A percentile compares a stretch with the other conserved stretches of the same genome.
Conservation (phyloP, 768 basidiomycete genomes). For the Suillus variegatus region DNA sequence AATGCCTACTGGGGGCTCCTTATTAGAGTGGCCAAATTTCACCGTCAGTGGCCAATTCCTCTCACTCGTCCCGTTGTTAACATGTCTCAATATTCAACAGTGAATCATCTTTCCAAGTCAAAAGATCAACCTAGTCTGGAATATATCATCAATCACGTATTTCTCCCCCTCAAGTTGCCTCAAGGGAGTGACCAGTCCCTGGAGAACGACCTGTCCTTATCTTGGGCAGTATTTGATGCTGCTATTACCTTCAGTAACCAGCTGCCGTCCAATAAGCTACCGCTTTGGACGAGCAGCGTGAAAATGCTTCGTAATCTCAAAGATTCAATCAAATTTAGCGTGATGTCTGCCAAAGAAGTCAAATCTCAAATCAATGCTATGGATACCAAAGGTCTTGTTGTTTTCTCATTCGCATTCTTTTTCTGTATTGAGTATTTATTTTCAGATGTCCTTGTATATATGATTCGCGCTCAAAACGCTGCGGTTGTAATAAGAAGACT, state of each 20-base stretch:
- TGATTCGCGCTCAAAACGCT: conserved; percentile 49
- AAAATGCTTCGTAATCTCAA: conserved; percentile 33
- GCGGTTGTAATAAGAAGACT: conserved; percentile 41
- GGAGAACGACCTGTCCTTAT: conserved; percentile 28
- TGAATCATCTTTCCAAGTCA: not conserved
- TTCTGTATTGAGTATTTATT: not conserved
- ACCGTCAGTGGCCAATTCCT: too few relatives aligned
- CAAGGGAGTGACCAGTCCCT: conserved; percentile 33
- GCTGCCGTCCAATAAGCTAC: conserved; percentile 9
- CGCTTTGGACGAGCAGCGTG: conserved; percentile 32
- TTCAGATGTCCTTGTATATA: conserved; percentile 39
- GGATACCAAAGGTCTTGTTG: conserved; percentile 12
- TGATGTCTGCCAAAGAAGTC: conserved; percentile 16
- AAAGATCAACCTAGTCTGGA: conserved; percentile 2
- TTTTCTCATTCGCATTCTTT: not conserved
- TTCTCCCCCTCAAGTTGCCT: conserved; percentile 44
- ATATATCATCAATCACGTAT: conserved; percentile 45
- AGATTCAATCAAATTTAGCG: not conserved
- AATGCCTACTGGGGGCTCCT: not conserved
- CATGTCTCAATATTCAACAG: not conserved
- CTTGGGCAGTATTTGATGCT: conserved; percentile 18
- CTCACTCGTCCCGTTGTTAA: not conserved
- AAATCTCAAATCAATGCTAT: conserved; percentile 21
- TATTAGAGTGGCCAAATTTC: too few relatives aligned
- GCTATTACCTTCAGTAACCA: conserved; percentile 20